Base-by-base conservation (phyloP, 495 filamentous ascomycete genomes). In the Penicillium angulare region DNA sequence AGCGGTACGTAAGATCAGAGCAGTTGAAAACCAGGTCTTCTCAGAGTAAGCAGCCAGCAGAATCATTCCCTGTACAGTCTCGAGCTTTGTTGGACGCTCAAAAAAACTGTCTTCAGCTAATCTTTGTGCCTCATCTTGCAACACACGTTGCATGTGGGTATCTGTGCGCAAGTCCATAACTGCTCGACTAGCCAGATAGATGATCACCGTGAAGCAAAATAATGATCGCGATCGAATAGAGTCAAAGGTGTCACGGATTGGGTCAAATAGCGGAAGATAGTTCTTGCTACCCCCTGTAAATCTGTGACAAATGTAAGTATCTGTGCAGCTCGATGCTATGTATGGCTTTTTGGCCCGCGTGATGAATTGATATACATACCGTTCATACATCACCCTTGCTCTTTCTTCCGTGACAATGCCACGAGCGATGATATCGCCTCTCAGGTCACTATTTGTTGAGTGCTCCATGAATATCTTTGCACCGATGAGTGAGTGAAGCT, bases 11-110 rank as follows among this genome's bases (percentile, higher is more conserved):
- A 74, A 51, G 42, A 74, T 74, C 5, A 74, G 66, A 7, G 71
- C 71, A 2, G 65, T 74, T 3, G 71, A 74, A 44, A 74, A 74
- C 71, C 71, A 74, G 0, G 71, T 73, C 33, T 74, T 74, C 50
- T 74, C 71, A 0, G 71, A 74, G 20, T 74, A 74, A 7, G 71
- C 71, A 7, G 71, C 71, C 0, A 74, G 59, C 5, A 74, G 59
- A 40, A 74, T 68, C 71, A 74, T 74, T 9, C 69, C 71, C 24
- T 74, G 71, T 0, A 74, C 71, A 3, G 69, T 72, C 43, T 74
- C 71, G 12, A 74, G 58, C 33, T 73, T 74, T 0, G 71, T 74
- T 1, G 71, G 71, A 9, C 69, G 62, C 40, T 72, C 71, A 26
- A 74, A 74, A 45, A 73, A 74, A 32, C 69, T 71, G 50, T 74